These are phyloP conservation scores for Chaetomidium leptoderma DNA, from an alignment of 495 filamentous ascomycete genomes.

Conservation along the genomic window DNA sequence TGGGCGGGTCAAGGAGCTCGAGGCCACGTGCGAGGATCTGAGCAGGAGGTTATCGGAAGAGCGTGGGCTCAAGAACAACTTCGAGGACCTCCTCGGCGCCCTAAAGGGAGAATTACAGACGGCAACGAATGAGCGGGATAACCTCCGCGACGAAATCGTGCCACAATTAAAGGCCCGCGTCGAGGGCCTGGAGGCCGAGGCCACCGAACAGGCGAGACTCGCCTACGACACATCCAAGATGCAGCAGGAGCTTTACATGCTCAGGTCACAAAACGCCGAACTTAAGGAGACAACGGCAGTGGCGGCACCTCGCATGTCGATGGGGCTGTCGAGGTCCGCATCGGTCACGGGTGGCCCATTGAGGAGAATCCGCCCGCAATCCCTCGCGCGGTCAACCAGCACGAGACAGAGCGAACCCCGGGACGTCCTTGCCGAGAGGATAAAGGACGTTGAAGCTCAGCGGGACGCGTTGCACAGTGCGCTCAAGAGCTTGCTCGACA, in stretches of 20 bases:
- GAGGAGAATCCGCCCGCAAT: conserved; percentile 32
- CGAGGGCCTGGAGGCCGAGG: conserved; percentile 71
- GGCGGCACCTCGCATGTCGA: conserved; percentile 25
- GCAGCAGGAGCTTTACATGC: conserved; percentile 71
- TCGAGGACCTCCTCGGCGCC: conserved; percentile 82
- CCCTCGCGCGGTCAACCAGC: conserved; percentile 56
- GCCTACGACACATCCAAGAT: conserved; percentile 71
- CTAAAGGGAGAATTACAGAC: conserved; percentile 77
- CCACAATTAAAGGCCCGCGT: conserved; percentile 66
- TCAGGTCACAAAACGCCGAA: conserved; percentile 60
- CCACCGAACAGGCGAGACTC: conserved; percentile 60
- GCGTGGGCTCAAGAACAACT: conserved; percentile 82
- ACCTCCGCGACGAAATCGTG: conserved; percentile 80
- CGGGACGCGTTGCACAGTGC: conserved; percentile 87
- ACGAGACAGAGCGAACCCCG: conserved; percentile 59
- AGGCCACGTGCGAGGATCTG: conserved; percentile 72
- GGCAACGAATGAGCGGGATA: conserved; percentile 82
- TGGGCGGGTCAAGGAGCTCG: conserved; percentile 67
- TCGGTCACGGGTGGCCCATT: conserved; percentile 36
- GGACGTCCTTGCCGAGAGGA: conserved; percentile 70
- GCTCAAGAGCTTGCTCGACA: conserved; percentile 77
- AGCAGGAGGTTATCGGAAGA: conserved; percentile 80
- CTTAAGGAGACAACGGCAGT: conserved; percentile 31
- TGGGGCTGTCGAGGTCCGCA: conserved; percentile 41
- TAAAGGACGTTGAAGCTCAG: conserved; percentile 90